These are phyloP conservation scores for Backusella macrospora DNA, from an alignment of 192 early-diverging fungal species.

Conservation along the genomic window DNA sequence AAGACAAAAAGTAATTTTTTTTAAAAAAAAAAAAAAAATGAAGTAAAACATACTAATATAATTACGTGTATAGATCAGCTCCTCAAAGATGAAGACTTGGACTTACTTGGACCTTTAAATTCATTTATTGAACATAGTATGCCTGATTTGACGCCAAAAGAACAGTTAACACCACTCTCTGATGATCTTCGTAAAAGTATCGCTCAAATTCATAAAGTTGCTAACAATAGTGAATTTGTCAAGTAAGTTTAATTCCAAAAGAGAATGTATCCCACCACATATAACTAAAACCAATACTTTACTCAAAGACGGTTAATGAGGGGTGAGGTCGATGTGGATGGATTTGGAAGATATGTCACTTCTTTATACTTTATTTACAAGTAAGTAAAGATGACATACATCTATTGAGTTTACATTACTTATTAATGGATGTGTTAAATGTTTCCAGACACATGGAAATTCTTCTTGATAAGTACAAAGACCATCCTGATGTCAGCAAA, in stretches of 20 bases:
- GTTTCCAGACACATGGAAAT: constrained; percentile 44
- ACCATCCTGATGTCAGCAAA: constrained; percentile 47
- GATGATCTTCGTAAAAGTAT: constrained; percentile 55
- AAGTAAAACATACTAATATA: neutral
- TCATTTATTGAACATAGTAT: constrained; percentile 7
- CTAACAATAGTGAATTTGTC: constrained; percentile 55
- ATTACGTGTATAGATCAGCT: neutral
- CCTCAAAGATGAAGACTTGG: neutral
- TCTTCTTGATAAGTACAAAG: constrained; percentile 49
- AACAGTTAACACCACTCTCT: constrained; percentile 39
- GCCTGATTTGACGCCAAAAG: neutral
- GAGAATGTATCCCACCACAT: neutral
- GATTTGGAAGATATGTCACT: constrained; percentile 52
- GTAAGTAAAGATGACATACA: constrained; percentile 22
- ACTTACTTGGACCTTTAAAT: constrained; percentile 9
- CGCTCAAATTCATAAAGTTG: constrained; percentile 49
- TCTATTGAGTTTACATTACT: neutral
- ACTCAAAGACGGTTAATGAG: constrained; percentile 48
- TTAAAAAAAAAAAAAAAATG: neutral
- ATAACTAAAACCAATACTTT: neutral
- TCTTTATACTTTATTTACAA: constrained; percentile 55
- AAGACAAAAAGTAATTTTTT: neutral
- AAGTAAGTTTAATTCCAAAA: constrained; percentile 35
- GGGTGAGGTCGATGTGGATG: constrained; percentile 46
- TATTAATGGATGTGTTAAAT: too few relatives aligned